Percentiles rank a stretch among this genome's conserved stretches.
phyloP scores from a whole-genome alignment of 2,329 filamentous ascomycete species.

The Simplicillium aogashimaense region DNA sequence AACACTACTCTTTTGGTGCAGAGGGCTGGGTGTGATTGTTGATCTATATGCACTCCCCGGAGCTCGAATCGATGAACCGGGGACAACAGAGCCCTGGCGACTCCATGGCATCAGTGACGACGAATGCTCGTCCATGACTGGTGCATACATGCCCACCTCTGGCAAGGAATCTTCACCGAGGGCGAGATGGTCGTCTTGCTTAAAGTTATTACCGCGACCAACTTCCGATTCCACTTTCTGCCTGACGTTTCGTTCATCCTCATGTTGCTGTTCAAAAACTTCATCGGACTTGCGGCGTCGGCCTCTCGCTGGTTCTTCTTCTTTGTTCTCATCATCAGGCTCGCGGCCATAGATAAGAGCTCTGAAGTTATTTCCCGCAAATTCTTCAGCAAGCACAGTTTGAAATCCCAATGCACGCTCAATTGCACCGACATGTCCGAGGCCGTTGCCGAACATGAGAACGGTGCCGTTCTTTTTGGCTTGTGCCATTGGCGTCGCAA shows the following conservation, averaged over 20 bases:
- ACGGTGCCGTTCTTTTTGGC: constrained; percentile 26
- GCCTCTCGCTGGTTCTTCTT: constrained; percentile 8
- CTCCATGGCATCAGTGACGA: constrained; percentile 45
- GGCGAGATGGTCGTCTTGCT: constrained; percentile 17
- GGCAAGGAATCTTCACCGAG: constrained; percentile 33
- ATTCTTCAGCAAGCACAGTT: no score
- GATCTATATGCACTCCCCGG: constrained; percentile 25
- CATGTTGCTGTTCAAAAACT: constrained; percentile 29
- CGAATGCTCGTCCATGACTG: constrained; percentile 56
- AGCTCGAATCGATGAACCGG: constrained; percentile 34
- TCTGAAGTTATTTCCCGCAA: constrained; percentile 28
- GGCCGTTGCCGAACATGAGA: constrained; percentile 21
- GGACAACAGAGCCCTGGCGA: constrained; percentile 31
- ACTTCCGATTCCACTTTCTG: constrained; percentile 21
- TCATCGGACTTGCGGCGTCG: constrained; percentile 32
- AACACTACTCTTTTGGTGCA: constrained; percentile 24
- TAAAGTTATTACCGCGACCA: constrained; percentile 13
- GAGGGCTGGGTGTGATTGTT: constrained; percentile 22
- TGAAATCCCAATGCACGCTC: no score
- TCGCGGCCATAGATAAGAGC: constrained; percentile 17
- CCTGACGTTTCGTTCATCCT: constrained; percentile 23
- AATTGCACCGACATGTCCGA: constrained; percentile 19
- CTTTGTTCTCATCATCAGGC: constrained; percentile 8
- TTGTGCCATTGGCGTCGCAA: constrained; percentile 19
- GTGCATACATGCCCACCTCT: constrained; percentile 62